Evolutionary conservation across 2,329 filamentous ascomycete species (phyloP), one percentile per base, ranked within the genome.

Genomic region (Knufia fluminis): DNA sequence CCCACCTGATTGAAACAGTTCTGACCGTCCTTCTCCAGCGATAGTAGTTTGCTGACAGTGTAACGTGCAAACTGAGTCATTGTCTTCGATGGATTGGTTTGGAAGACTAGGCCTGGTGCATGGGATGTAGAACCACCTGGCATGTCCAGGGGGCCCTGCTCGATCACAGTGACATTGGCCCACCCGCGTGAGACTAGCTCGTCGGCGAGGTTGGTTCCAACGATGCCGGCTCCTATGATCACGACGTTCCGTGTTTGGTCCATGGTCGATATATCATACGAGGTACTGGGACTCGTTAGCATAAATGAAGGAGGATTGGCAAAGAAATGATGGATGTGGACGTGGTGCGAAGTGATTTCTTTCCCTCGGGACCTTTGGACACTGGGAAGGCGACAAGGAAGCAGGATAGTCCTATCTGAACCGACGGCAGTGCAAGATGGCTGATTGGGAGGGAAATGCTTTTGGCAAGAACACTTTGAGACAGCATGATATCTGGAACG

Each of bases 71-170:
- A 72, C 2, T 69, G 61, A 3, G 73, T 79, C 76, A 83, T 76
- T 2, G 53, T 53, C 46, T 59, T 59, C n/a, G 57, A 59, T 3
- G 55, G 50, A 42, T 56, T 82, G 6, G 77, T 82, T 59, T 83
- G 79, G 57, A 81, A 83, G 0, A 83, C 79, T 2, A 83, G 69
- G 0, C 79, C 79, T 0, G 79, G 79, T 3, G 79, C 79, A 54
- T 83, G 79, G 4, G 79, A 82, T 4, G 80, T 82, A 23, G 80
- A 83, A 39, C 79, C 79, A 22, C 80, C 79, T 0, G 79, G 79
- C 71, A 82, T 75, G 51, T 70, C 66, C 54, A 83, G 61, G 2
- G 79, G 79, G 0, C 79, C 79, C 62, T 83, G 79, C 55, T 83
- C 79, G 54, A 83, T 66, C 44, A 83, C 79, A 16, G 79, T 82